Conservation (phyloP, 2,329 filamentous ascomycete genomes). For the Epichloe aotearoae region DNA sequence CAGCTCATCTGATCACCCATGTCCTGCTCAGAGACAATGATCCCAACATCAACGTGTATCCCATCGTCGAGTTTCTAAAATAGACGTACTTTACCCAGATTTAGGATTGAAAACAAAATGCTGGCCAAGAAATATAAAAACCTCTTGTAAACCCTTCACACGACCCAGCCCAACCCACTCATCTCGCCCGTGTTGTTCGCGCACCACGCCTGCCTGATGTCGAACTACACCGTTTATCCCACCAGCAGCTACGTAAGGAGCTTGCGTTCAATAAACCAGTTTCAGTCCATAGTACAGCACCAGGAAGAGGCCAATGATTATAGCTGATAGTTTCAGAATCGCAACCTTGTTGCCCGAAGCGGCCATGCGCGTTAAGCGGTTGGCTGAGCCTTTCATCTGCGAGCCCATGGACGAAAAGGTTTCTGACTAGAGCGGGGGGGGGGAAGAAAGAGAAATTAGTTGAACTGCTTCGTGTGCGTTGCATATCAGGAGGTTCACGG, state of each 20-base stretch:
- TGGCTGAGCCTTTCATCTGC: constrained; percentile 71
- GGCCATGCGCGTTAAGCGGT: constrained; percentile 78
- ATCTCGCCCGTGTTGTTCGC: background rate
- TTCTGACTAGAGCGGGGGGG: constrained; percentile 45
- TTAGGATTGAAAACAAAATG: background rate
- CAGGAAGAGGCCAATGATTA: constrained; percentile 60
- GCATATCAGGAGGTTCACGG: background rate
- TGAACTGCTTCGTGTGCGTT: background rate
- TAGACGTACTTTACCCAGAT: background rate
- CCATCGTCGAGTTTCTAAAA: background rate
- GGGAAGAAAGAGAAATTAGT: background rate
- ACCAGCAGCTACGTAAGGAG: too few species aligned
- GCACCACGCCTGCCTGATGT: background rate
- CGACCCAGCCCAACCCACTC: background rate
- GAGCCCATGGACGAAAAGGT: constrained; percentile 82
- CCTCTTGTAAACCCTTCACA: background rate
- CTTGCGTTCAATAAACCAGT: constrained; percentile 40
- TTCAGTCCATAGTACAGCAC: constrained; percentile 61
- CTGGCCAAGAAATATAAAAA: background rate
- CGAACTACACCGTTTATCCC: background rate
- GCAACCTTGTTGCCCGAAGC: constrained; percentile 81
- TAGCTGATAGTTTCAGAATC: constrained; percentile 76
- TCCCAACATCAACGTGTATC: background rate
- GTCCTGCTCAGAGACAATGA: background rate
- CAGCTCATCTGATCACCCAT: background rate